phyloP scores from a whole-genome alignment of 23 red algal genomes.

The Gracilaria domingensis region DNA sequence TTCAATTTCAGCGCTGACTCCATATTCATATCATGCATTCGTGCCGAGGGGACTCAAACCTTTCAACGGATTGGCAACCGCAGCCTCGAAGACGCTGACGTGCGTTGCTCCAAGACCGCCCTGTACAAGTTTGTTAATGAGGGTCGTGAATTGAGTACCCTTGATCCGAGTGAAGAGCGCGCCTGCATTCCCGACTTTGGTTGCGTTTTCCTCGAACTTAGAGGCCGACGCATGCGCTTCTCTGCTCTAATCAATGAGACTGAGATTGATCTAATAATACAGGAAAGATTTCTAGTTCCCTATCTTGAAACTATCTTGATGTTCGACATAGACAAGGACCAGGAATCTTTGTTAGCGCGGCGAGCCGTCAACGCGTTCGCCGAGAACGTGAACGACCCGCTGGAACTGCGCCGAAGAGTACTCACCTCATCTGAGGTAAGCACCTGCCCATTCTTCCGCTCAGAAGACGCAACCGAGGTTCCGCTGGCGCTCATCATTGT shows the following conservation, averaged over 20 bases:
- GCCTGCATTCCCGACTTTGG: neutral
- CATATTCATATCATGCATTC: neutral
- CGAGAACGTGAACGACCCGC: neutral
- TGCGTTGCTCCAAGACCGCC: neutral
- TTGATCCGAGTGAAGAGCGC: neutral
- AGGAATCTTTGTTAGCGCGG: neutral
- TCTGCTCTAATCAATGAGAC: neutral
- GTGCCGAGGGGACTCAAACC: neutral
- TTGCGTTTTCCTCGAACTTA: neutral
- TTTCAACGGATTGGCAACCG: conserved; percentile 4
- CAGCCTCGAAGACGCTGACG: neutral
- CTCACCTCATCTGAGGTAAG: neutral
- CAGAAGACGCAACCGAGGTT: neutral
- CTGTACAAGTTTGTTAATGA: neutral
- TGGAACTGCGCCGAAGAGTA: conserved; percentile 7
- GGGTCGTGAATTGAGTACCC: too few relatives aligned
- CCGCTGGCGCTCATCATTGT: neutral
- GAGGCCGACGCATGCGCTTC: neutral
- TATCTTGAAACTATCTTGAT: neutral
- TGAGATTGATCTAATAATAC: neutral
- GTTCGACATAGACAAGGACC: neutral
- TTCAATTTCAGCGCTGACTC: neutral
- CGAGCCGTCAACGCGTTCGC: neutral
- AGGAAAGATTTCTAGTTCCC: neutral
- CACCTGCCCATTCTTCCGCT: neutral